Percentiles rank a stretch among this genome's conserved stretches.
These are phyloP conservation scores for Urochloa ruziziensis DNA, from an alignment of 176 grass and related monocot species.

Conservation along the genomic window DNA sequence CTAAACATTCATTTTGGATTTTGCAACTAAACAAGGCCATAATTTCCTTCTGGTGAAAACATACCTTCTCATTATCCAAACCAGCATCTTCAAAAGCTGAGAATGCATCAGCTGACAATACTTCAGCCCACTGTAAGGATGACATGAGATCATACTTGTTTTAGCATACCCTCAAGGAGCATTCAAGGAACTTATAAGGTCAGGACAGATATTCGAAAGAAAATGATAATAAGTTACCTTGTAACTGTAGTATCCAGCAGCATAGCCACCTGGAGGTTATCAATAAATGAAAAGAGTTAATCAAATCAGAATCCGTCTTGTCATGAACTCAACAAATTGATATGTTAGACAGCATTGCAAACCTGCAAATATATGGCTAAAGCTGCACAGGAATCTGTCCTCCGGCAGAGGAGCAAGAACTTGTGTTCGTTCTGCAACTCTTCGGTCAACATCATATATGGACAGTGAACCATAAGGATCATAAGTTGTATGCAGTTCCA, in stretches of 20 bases:
- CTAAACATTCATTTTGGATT: too few relatives aligned
- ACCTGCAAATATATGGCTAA: conserved; percentile 99
- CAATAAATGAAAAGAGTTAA: neutral
- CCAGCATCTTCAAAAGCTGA: conserved; percentile 97
- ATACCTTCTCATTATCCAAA: conserved; percentile 86
- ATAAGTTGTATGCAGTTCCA: conserved; percentile 85
- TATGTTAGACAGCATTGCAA: neutral
- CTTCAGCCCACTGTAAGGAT: conserved; percentile 82
- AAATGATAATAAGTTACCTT: conserved; percentile 55
- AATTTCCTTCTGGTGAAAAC: neutral
- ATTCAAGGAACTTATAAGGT: neutral
- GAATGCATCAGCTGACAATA: conserved; percentile 95
- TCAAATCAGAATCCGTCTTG: neutral
- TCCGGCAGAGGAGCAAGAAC: conserved; percentile 82
- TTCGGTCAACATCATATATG: conserved; percentile 80
- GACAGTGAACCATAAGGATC: conserved; percentile 65
- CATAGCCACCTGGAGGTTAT: conserved; percentile 75
- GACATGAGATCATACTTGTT: neutral
- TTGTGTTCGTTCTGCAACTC: conserved; percentile 71
- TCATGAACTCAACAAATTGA: neutral
- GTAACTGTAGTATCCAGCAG: conserved; percentile 98
- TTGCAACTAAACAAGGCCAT: too few relatives aligned
- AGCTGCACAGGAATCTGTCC: conserved; percentile 92
- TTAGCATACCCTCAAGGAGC: neutral
- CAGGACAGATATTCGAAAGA: neutral